These are phyloP conservation scores for Colletotrichum sp. DNA, from an alignment of 2,329 filamentous ascomycete genomes.

Conservation along the genomic window DNA sequence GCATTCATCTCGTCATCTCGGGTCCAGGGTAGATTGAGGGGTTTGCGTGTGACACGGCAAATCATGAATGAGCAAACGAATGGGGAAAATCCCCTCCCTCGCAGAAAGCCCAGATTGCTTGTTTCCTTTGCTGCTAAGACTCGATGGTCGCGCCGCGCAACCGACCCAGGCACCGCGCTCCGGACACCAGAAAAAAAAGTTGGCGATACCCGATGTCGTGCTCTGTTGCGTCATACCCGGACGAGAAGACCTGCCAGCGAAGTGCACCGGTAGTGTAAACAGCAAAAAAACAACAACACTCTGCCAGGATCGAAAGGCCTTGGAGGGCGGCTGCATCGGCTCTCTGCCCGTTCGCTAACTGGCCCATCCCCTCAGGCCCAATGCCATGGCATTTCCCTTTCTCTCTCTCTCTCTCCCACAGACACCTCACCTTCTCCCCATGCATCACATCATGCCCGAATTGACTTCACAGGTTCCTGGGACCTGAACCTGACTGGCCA, in stretches of 20 bases:
- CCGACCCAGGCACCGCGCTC: neutral
- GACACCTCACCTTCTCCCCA: neutral
- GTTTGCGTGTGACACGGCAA: neutral
- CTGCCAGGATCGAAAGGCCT: neutral
- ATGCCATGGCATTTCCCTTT: neutral
- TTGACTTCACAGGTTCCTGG: neutral
- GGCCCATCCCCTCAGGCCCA: neutral
- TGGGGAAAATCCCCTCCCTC: neutral
- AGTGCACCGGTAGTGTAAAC: neutral
- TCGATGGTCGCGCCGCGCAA: neutral
- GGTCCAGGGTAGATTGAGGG: neutral
- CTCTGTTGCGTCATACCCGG: conserved; percentile 21
- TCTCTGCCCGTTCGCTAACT: conserved; percentile 7
- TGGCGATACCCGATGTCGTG: conserved; percentile 19
- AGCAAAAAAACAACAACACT: neutral
- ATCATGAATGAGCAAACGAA: neutral
- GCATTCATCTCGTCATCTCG: conserved; percentile 9
- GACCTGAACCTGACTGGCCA: neutral
- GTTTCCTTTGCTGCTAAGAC: neutral
- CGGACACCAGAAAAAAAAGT: neutral
- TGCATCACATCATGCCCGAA: neutral
- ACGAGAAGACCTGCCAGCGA: neutral
- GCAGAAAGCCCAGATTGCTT: neutral
- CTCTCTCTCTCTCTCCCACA: neutral
- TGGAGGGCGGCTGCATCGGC: conserved; percentile 7